Base-by-base conservation (phyloP, 495 filamentous ascomycete genomes). In the Beverwykella pulmonaria region DNA sequence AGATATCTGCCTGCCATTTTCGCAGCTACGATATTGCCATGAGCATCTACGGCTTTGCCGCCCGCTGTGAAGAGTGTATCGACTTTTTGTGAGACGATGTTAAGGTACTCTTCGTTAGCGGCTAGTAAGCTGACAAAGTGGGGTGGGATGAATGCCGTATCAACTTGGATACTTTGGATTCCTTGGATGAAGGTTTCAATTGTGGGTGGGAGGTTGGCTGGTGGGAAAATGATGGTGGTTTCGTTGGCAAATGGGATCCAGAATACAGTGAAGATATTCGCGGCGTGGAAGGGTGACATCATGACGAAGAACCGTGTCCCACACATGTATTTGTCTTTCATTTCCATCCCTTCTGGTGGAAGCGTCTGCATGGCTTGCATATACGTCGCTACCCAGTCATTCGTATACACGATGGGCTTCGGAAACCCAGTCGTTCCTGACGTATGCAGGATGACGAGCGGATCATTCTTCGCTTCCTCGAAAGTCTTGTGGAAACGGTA, bases 401-500 rank as follows among this genome's bases (percentile, higher is more conserved):
- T 53, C 17, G 15, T 63, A 20, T 30, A 67, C 1, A 46, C 41
- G 12, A 70, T 52, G 54, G 67, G 67, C 46, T 75, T 73, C 7
- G 74, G 73, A 0, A 69, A 27, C 6, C 69, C 69, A 4, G 75
- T 76, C 4, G 74, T 68, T 17, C 74, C 75, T 5, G 72, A 68
- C 17, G 75, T 72, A 50, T 76, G 74, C 3, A 75, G 54, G 15
- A 73, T 50, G 14, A 77, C 29, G 23, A 68, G 36, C 7, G 71
- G 73, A 17, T 77, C 73, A 41, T 71, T 46, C 5, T 53, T 39
- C 15, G 70, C 72, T 47, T 75, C 61, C 8, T 69, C 72, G 47
- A 71, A 77, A 1, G 32, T 59, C 30, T 71, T 70, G 9, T 19
- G 32, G 50, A 68, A 75, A 12, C 47, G 56, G 29, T 67, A 70